Percentiles rank a stretch among this genome's conserved stretches.
These are phyloP conservation scores for Bryoglossum gracile DNA, from an alignment of 495 filamentous ascomycete species.

Conservation along the genomic window DNA sequence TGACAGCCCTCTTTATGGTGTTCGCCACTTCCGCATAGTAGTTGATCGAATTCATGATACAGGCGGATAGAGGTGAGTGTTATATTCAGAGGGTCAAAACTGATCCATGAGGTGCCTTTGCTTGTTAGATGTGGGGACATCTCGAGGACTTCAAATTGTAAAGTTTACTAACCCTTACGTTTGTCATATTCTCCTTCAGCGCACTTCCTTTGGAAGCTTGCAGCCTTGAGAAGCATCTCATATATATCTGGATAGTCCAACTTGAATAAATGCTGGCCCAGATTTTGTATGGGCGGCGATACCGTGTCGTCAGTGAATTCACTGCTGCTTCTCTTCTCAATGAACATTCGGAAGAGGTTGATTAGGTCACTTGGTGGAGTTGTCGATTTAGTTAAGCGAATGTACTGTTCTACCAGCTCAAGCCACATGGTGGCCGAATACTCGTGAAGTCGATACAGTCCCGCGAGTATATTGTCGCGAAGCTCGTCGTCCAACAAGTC, in stretches of 20 bases:
- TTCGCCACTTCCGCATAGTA: background rate
- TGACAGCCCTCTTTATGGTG: background rate
- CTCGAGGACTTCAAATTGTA: background rate
- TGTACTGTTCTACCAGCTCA: conserved; percentile 12
- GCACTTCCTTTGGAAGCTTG: background rate
- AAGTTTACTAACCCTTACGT: background rate
- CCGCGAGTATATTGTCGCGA: conserved; percentile 12
- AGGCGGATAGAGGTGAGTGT: conserved; percentile 14
- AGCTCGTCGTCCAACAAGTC: conserved; percentile 6
- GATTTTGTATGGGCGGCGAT: background rate
- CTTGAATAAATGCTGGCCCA: background rate
- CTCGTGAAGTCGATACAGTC: conserved; percentile 18
- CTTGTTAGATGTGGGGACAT: background rate
- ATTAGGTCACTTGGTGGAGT: conserved; percentile 15
- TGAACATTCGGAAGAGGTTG: conserved; percentile 6
- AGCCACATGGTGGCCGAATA: conserved; percentile 17
- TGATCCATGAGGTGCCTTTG: conserved; percentile 1
- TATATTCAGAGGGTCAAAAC: conserved; percentile 17
- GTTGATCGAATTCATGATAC: conserved; percentile 10
- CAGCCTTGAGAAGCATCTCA: background rate
- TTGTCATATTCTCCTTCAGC: background rate
- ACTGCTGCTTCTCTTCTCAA: conserved; percentile 1
- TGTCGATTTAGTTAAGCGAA: conserved; percentile 1
- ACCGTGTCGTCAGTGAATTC: conserved; percentile 1
- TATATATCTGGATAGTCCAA: background rate